A percentile compares a stretch with the other conserved stretches of the same genome.
These are phyloP conservation scores for Cryphonectria naterciae DNA, from an alignment of 2,329 filamentous ascomycete species.

Conservation along the genomic window DNA sequence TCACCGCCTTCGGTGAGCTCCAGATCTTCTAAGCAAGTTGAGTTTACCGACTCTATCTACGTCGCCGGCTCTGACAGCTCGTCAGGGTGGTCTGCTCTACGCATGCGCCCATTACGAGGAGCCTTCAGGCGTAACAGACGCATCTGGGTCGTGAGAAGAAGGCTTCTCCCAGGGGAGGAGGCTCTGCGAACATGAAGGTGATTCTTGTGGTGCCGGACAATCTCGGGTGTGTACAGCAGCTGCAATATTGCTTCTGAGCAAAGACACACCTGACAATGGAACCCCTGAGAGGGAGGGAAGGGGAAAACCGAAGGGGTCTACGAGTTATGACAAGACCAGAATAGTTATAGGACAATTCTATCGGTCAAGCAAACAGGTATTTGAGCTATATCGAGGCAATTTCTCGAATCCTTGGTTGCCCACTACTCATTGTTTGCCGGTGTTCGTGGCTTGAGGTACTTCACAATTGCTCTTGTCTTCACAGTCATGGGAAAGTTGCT, in stretches of 20 bases:
- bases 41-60: background rate
- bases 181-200: background rate
- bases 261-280: background rate
- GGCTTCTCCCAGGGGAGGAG: background rate
- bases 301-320: background rate
- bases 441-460: background rate
- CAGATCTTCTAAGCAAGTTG: background rate
- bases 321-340: background rate
- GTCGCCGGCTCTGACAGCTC: background rate
- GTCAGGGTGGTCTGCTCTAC: background rate
- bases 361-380: background rate
- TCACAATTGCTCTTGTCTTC: background rate
- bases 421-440: background rate
- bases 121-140: background rate
- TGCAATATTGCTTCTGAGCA: background rate
- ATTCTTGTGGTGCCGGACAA: background rate
- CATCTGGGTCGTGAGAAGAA: background rate
- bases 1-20: background rate
- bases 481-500: background rate
- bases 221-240: background rate
- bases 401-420: background rate
- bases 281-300: background rate
- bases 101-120: background rate
- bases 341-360: background rate
- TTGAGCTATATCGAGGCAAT: background rate